phyloP scores from a whole-genome alignment of 768 basidiomycete genomes.

The Tylopilus cervinicoccineus region DNA sequence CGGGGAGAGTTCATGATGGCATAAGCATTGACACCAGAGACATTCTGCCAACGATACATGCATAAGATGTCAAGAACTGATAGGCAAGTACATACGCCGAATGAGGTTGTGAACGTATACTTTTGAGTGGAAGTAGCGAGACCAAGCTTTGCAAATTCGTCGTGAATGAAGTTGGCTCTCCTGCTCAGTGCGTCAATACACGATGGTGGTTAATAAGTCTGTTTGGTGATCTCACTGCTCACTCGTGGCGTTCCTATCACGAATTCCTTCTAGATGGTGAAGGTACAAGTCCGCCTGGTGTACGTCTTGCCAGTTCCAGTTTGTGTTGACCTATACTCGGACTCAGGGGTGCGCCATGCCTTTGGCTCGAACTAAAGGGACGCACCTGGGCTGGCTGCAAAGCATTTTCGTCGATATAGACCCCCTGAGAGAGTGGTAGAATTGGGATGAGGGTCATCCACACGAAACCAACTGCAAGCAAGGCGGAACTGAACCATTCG shows the following conservation, averaged over 20 bases:
- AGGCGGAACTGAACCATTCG: slow-evolving; percentile 39
- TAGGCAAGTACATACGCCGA: slow-evolving; percentile 37
- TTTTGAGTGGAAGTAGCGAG: slow-evolving; percentile 63
- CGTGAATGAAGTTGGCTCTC: slow-evolving; percentile 55
- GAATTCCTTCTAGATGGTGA: slow-evolving; percentile 58
- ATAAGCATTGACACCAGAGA: slow-evolving; percentile 76
- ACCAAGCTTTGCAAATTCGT: slow-evolving; percentile 73
- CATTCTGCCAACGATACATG: slow-evolving; percentile 35
- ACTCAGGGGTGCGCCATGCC: background rate
- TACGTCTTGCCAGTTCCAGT: slow-evolving; percentile 92
- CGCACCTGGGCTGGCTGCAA: slow-evolving; percentile 86
- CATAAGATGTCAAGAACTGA: background rate
- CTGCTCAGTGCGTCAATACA: slow-evolving; percentile 36
- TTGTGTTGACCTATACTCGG: slow-evolving; percentile 70
- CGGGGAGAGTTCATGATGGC: slow-evolving; percentile 80
- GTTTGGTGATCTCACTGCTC: slow-evolving; percentile 53
- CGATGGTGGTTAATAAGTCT: background rate
- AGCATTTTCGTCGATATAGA: slow-evolving; percentile 95
- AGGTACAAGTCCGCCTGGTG: slow-evolving; percentile 82
- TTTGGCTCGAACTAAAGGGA: background rate
- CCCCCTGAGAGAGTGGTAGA: slow-evolving; percentile 55
- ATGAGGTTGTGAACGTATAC: slow-evolving; percentile 54
- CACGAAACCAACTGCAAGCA: slow-evolving; percentile 66
- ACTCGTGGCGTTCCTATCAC: slow-evolving; percentile 60
- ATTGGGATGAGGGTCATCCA: slow-evolving; percentile 84